phyloP scores from a whole-genome alignment of 164 flowering plant species.

The Annona squamosa region DNA sequence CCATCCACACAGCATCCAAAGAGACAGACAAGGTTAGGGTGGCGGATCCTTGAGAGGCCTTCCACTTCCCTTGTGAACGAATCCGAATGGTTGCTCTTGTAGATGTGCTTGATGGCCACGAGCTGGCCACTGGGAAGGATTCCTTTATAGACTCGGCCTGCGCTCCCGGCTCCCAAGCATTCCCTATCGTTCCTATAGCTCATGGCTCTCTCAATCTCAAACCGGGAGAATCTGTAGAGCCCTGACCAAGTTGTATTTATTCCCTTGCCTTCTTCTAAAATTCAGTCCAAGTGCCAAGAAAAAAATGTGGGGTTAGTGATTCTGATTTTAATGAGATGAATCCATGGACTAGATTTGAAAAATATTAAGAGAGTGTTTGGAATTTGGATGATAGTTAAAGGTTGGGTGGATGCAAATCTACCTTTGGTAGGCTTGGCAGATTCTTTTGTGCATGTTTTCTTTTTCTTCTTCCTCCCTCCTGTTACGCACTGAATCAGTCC shows the following conservation, averaged over 20 bases:
- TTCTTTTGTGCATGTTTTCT: constrained; percentile 12
- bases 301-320: not conserved
- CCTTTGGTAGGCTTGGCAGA: not conserved
- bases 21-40: constrained; percentile 58
- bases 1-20: constrained; percentile 61
- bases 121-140: constrained; percentile 64
- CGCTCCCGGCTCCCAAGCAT: constrained; percentile 58
- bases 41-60: constrained; percentile 54
- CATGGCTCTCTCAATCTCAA: constrained; percentile 60
- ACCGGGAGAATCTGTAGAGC: constrained; percentile 56
- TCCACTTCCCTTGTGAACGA: constrained; percentile 61
- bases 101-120: constrained; percentile 65
- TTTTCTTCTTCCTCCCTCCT: constrained; percentile 22
- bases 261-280: constrained; percentile 13
- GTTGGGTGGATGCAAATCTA: not conserved
- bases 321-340: not conserved
- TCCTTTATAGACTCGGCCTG: constrained; percentile 63
- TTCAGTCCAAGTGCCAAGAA: not conserved
- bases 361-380: too few species aligned
- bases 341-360: not conserved
- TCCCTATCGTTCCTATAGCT: constrained; percentile 24
- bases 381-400: too few species aligned
- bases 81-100: constrained; percentile 36
- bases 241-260: constrained; percentile 34
- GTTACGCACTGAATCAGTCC: constrained; percentile 40